Percentiles rank a stretch among this genome's conserved stretches.
Evolutionary conservation across 179 eudicot species (phyloP).

Genomic region (Dionaea muscipula): DNA sequence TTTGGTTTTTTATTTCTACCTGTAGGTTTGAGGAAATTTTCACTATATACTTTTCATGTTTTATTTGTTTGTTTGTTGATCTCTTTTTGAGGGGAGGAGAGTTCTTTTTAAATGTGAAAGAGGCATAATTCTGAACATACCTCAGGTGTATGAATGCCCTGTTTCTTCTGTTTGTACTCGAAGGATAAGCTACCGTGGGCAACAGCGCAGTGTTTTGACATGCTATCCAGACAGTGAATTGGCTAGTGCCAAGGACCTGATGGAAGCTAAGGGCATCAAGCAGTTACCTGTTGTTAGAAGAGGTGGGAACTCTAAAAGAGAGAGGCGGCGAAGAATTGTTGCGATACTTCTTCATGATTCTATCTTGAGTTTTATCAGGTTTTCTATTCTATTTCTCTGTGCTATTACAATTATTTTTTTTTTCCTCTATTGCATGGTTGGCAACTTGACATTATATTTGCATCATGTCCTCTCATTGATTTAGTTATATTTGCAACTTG

Average conservation of each 20-base stretch:
- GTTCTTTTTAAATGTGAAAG: neutral
- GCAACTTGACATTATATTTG: no score
- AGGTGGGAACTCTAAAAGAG: conserved; percentile 42
- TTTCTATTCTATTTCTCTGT: neutral
- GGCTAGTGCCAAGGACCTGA: conserved; percentile 73
- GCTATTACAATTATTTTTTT: neutral
- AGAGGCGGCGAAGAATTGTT: conserved; percentile 54
- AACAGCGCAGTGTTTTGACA: conserved; percentile 67
- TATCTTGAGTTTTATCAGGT: conserved; percentile 50
- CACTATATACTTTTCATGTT: neutral
- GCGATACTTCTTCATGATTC: conserved; percentile 70
- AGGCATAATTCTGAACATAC: neutral
- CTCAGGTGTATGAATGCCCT: conserved; percentile 47
- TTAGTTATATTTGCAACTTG: no score
- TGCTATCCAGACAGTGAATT: conserved; percentile 91
- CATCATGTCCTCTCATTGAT: no score
- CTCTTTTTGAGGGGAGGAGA: neutral
- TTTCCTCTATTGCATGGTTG: neutral
- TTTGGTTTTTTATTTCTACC: no score
- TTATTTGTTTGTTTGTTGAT: neutral
- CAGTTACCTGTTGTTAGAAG: conserved; percentile 88
- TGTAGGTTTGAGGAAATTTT: neutral
- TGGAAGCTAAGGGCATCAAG: conserved; percentile 89
- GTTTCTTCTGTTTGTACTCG: conserved; percentile 75
- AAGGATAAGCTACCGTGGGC: conserved; percentile 63